These are phyloP conservation scores for Auricularia sp. DNA, from an alignment of 768 basidiomycete genomes.

Conservation along the genomic window DNA sequence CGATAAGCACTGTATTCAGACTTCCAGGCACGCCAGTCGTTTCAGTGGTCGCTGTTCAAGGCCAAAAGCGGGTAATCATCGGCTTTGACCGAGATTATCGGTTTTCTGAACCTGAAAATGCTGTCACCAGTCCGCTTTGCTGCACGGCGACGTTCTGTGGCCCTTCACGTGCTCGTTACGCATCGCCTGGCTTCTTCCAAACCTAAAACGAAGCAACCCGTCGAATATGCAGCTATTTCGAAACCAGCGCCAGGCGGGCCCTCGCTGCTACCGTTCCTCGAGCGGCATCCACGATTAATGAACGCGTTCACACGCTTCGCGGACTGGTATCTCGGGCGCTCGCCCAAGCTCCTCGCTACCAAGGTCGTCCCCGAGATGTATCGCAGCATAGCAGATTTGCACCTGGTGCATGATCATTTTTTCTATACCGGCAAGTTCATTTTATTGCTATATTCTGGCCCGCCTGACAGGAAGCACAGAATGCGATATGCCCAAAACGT, in stretches of 20 bases:
- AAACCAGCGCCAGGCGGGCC: neutral
- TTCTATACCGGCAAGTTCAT: neutral
- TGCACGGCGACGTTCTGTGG: neutral
- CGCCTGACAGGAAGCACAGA: constrained; percentile 30
- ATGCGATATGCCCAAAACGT: constrained; percentile 80
- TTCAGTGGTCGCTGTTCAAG: neutral
- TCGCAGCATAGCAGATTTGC: neutral
- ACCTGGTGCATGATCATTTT: neutral
- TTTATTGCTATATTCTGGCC: neutral
- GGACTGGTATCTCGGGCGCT: neutral
- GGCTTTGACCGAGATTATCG: neutral
- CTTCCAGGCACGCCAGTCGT: too few species aligned
- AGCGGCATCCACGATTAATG: neutral
- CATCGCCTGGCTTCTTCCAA: neutral
- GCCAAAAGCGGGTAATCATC: neutral
- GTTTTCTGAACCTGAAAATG: neutral
- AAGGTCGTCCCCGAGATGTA: neutral
- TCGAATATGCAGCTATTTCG: neutral
- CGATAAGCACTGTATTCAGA: too few species aligned
- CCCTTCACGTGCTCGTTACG: neutral
- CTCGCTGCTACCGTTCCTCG: neutral
- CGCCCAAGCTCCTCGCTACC: neutral
- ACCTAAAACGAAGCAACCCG: neutral
- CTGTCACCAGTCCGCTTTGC: neutral
- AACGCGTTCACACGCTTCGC: neutral